Evolutionary conservation across 2,329 filamentous ascomycete genomes (phyloP).

Genomic region (Xylariaceae sp.): DNA sequence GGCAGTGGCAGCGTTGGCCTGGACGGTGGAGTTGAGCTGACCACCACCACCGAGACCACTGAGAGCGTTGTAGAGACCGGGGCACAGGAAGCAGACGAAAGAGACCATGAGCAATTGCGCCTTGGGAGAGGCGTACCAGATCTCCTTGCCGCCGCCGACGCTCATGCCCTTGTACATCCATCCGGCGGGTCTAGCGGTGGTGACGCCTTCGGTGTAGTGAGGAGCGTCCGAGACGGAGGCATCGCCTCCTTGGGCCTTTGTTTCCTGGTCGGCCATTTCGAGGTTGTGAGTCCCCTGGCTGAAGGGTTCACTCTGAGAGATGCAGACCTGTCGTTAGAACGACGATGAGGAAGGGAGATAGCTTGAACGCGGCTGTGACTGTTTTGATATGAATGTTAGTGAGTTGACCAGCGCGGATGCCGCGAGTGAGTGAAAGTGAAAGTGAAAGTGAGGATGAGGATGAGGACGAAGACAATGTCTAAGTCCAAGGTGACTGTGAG

Average conservation of each 20-base stretch:
- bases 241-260: neutral
- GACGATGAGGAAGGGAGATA: neutral
- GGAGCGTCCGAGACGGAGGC: conserved; percentile 11
- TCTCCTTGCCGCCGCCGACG: conserved; percentile 37
- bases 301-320: neutral
- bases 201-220: conserved; percentile 21
- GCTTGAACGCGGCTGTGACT: neutral
- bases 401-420: neutral
- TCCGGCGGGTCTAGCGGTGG: conserved; percentile 39
- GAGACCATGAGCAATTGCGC: conserved; percentile 67
- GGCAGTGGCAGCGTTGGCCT: conserved; percentile 54
- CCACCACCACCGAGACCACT: conserved; percentile 61
- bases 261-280: conserved; percentile 18
- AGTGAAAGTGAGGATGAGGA: too few species aligned
- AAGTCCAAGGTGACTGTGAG: too few species aligned
- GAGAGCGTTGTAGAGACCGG: conserved; percentile 68
- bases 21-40: conserved; percentile 48
- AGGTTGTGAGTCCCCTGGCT: conserved; percentile 3
- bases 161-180: conserved; percentile 65
- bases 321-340: neutral
- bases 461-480: too few species aligned
- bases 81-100: conserved; percentile 66
- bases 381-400: neutral
- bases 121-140: conserved; percentile 71
- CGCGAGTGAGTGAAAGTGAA: neutral